Evolutionary conservation across 495 filamentous ascomycete genomes (phyloP), one percentile per base, ranked within the genome.

Genomic region (Elaphomyces granulatus): DNA sequence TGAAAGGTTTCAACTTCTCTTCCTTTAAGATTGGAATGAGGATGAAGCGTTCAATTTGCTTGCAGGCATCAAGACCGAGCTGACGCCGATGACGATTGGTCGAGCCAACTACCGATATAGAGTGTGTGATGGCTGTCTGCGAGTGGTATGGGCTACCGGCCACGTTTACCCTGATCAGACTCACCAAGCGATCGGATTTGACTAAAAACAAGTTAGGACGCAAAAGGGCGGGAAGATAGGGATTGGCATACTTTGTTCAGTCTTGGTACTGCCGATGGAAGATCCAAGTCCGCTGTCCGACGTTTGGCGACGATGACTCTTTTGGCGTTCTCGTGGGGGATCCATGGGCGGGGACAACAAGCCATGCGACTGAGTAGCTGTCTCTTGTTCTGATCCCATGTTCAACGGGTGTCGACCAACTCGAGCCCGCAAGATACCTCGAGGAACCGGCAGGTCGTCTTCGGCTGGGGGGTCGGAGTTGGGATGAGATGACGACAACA

Each of bases 1-100:
- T 82, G 60, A 88, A 92, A 21, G 80, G 75, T 58, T 84, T 79
- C 23, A 12, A 68, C 8, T 56, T 51, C 16, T 62, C 48, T 41
- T 71, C 67, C 15, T 62, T 55, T 7, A 77, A 53, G 26, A 80
- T 71, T 7, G 76, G 75, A 2, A 65, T 51, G 37, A 81, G 59
- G 43, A 81, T 64, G 46, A 64, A 59, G 26, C 67, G 63, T 44
- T 76, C 60, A 37, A 81, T 78, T 38, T 74, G 62, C 43, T 67
- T 56, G 49, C 63, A 65, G 31, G 72, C 71, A 43, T 64, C 53
- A 7, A 28, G 12, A 12, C 23, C 6, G 6, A 12, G 6, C 6
- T 28, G 23, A 6, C 6, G 6, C 12, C 23, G 23, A 6, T 28
- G 23, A 6, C 12, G 23, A 28, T 28, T 28, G 6, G 23, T n/a